These are phyloP conservation scores for Paraglomus occultum DNA, from an alignment of 192 early-diverging fungal genomes.

Conservation along the genomic window DNA sequence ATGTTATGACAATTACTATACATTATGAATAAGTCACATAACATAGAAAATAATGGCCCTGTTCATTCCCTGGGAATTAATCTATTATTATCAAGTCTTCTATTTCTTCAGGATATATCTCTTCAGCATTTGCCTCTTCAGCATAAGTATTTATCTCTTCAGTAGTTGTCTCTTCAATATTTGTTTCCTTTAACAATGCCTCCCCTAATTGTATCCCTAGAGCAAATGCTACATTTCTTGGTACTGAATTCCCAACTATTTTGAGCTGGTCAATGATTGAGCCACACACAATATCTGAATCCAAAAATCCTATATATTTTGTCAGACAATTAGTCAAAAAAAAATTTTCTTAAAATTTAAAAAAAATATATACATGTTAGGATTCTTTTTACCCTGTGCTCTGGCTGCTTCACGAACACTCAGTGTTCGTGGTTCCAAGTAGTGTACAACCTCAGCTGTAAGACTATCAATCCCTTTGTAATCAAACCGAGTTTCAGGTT, in stretches of 20 bases:
- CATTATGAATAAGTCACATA: too few relatives aligned
- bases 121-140: too few relatives aligned
- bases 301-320: constrained; percentile 29
- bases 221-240: constrained; percentile 32
- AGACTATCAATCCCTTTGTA: too few relatives aligned
- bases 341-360: background rate
- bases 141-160: too few relatives aligned
- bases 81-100: too few relatives aligned
- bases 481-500: too few relatives aligned
- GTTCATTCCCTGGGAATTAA: too few relatives aligned
- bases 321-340: constrained; percentile 1
- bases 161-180: too few relatives aligned
- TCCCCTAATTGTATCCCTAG: constrained; percentile 27
- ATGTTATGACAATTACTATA: too few relatives aligned
- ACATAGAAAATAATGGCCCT: too few relatives aligned
- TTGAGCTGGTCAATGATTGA: constrained; percentile 25
- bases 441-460: constrained; percentile 21
- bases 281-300: constrained; percentile 32
- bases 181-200: background rate
- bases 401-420: constrained; percentile 32
- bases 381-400: constrained; percentile 29
- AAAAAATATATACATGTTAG: background rate
- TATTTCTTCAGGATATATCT: too few relatives aligned
- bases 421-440: constrained; percentile 30
- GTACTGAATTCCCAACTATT: constrained; percentile 35